Base-by-base conservation (phyloP, 2,329 filamentous ascomycete genomes). In the Metarhizium robertsii region DNA sequence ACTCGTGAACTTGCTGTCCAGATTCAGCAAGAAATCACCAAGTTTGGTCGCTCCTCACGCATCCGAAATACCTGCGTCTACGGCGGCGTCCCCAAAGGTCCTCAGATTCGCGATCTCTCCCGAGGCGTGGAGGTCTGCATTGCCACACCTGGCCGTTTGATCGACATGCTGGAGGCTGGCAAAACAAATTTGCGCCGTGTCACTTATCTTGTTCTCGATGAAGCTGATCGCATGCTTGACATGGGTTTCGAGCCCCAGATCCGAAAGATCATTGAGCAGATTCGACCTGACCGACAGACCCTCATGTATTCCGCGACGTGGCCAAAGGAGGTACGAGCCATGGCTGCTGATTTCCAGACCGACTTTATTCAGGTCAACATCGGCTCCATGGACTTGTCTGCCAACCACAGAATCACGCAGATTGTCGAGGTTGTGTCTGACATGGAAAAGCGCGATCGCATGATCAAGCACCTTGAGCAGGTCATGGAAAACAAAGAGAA, bases 161-260 rank as follows among this genome's bases (percentile, higher is more conserved):
- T 99, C 67, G 94, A 99, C 67, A 96, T 97, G 90, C 84, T 99
- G 36, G 94, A 97, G 76, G 90, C 90, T 63, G 92, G 92, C 73
- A 95, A 95, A 81, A 99, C 94, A 66, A 97, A 99, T 78, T 84
- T 99, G 61, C 92, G 92, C 63, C 91, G 94, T 72, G 92, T 97
- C 60, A 99, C 94, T 55, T 99, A 99, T 77, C 81, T 99, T 56
- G 94, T 97, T 63, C 91, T 99, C 61, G 94, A 99, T 67, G 94
- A 99, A 79, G 94, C 94, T 71, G 94, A 99, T 77, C 92, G 94
- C 69, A 99, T 99, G 94, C 81, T 99, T 71, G 94, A 99, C 78
- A 99, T 99, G 94, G 94, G 94, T 84, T 97, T 99, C 76, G 94
- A 99, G 78, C 94, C 94, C 63, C 94, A 97, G 74, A 97, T 99